Evolutionary conservation across 2,329 filamentous ascomycete species (phyloP), one percentile per base, ranked within the genome.

Genomic region (Claviceps africana): DNA sequence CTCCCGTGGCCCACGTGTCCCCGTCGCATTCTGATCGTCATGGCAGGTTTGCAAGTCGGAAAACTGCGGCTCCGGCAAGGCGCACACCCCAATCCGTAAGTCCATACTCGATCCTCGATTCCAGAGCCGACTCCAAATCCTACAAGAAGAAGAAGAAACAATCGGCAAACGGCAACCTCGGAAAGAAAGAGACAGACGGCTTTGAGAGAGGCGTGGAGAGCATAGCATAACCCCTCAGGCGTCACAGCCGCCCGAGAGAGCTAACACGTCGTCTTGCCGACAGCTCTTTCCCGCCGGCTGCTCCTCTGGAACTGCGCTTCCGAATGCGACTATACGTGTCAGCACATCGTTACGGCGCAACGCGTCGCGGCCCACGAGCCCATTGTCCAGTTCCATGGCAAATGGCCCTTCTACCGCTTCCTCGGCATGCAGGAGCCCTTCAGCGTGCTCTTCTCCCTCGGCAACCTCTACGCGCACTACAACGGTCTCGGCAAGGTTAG

Each of bases 271-370:
- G 9, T 53, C 46, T 33, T 15, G 21, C 21, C 37, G 11, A 51
- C 64, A 95, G 89, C 93, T 56, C 66, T 95, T 60, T 81, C 86
- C 69, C 89, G 85, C 65, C 87, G 87, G 56, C 76, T 97, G 59
- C 82, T 97, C 63, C 72, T 96, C 67, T 98, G 93, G 93, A 82
- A 82, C 65, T 98, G 93, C 72, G 80, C 86, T 56, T 77, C 86
- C 64, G 91, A 98, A 78, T 98, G 93, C 81, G 90, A 98, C 74
- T 95, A 98, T 73, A 85, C 87, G 55, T 98, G 93, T 75, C 93
- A 98, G 68, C 91, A 95, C 75, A 85, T 95, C 66, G 77, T 94
- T 55, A 97, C 93, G 53, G 70, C 79, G 60, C 71, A 72, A 54
- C 88, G 91, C 57, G 70, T 89, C 58, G 72, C 78, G 28, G 73